Evolutionary conservation across 2,329 filamentous ascomycete species (phyloP).

Genomic region (Colletotrichum eleusines): DNA sequence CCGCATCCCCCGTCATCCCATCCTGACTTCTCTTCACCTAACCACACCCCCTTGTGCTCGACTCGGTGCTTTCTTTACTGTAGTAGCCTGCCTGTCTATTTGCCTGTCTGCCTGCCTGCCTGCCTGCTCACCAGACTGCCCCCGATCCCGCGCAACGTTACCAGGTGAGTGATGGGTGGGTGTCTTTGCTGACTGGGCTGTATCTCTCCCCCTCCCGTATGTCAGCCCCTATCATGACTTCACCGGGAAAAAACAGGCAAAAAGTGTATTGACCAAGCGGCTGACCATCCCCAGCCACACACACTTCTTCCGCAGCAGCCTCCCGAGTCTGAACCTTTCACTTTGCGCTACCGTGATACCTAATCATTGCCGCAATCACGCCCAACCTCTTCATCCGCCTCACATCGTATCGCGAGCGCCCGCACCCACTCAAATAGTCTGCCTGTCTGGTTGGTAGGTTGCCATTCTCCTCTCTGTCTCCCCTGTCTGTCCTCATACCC

Average conservation of each 20-base stretch:
- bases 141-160: conserved; percentile 7
- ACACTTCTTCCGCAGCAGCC: conserved; percentile 8
- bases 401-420: conserved; percentile 16
- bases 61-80: conserved; percentile 5
- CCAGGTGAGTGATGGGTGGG: conserved; percentile 25
- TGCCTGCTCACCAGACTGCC: neutral
- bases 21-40: conserved; percentile 5
- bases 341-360: neutral
- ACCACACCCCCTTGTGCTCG: neutral
- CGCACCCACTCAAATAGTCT: conserved; percentile 21
- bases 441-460: conserved; percentile 24
- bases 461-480: conserved; percentile 26
- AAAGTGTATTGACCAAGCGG: conserved; percentile 6
- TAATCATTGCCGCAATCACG: conserved; percentile 18
- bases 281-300: conserved; percentile 28
- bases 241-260: conserved; percentile 19
- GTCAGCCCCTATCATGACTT: conserved; percentile 22
- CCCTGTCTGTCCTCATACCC: conserved; percentile 41
- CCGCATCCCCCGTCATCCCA: conserved; percentile 24
- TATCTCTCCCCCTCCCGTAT: conserved; percentile 15
- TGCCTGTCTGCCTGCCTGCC: too few species aligned
- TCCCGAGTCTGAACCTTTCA: neutral
- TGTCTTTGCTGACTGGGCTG: conserved; percentile 10
- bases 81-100: too few species aligned
- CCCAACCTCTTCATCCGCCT: neutral